A percentile compares a stretch with the other conserved stretches of the same genome.
Evolutionary conservation across 2,329 filamentous ascomycete genomes (phyloP).

Genomic region (Aspergillus eucalypticola): DNA sequence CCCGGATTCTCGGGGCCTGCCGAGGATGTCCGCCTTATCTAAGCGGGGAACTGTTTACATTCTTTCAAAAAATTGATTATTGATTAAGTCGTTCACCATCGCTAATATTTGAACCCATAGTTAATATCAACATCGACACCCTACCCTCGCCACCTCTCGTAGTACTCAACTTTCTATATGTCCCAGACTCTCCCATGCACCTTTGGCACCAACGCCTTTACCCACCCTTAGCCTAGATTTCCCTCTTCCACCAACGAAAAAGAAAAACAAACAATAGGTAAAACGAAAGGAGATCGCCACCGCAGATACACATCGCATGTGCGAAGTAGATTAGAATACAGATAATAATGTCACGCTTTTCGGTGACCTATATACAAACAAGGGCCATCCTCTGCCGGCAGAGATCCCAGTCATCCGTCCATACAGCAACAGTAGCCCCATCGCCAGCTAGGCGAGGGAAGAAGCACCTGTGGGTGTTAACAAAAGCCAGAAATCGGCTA

Average conservation of each 20-base stretch:
- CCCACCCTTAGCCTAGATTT: background rate
- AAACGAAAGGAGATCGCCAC: background rate
- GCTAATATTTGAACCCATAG: background rate
- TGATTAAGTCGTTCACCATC: background rate
- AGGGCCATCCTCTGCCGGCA: conserved; percentile 1
- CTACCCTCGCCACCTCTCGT: too few relatives aligned
- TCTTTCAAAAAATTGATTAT: too few relatives aligned
- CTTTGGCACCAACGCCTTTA: background rate
- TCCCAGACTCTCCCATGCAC: background rate
- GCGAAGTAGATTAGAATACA: conserved; percentile 1
- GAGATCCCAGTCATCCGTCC: background rate
- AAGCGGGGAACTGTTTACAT: conserved; percentile 3
- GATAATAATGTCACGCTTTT: background rate
- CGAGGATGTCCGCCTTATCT: conserved; percentile 15
- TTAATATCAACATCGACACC: background rate
- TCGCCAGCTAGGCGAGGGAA: too few relatives aligned
- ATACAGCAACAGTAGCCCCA: background rate
- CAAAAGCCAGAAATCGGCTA: too few relatives aligned
- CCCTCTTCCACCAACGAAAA: background rate
- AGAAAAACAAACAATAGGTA: too few relatives aligned
- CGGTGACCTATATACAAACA: background rate
- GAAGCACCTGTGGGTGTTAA: too few relatives aligned
- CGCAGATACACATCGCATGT: background rate
- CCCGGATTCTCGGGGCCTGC: conserved; percentile 16
- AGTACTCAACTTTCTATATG: too few relatives aligned